A percentile compares a stretch with the other conserved stretches of the same genome.
These are phyloP conservation scores for Metschnikowia similis DNA, from an alignment of 805 yeast genomes.

Conservation along the genomic window DNA sequence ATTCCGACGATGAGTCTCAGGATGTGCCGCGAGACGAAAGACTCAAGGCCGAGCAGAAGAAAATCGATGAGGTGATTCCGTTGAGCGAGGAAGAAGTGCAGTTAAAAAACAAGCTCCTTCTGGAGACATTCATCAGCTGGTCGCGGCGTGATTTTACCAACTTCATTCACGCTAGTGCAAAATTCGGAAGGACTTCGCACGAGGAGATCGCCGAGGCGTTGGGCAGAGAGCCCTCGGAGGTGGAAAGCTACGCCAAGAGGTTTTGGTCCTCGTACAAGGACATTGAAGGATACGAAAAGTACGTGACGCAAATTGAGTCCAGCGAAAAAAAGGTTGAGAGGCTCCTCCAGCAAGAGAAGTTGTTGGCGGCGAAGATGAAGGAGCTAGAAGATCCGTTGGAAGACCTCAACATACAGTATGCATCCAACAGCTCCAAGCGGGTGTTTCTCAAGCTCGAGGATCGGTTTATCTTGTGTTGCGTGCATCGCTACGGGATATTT, in stretches of 20 bases:
- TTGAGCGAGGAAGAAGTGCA: slow-evolving; percentile 60
- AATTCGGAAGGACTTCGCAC: slow-evolving; percentile 54
- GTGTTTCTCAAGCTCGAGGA: slow-evolving; percentile 69
- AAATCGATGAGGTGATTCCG: slow-evolving; percentile 52
- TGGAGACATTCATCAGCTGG: slow-evolving; percentile 63
- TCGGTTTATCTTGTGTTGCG: slow-evolving; percentile 56
- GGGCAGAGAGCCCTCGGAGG: slow-evolving; percentile 57
- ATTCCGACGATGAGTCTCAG: slow-evolving; percentile 40
- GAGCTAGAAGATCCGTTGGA: slow-evolving; percentile 57
- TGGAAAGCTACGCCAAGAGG: slow-evolving; percentile 50
- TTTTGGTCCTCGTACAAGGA: slow-evolving; percentile 62
- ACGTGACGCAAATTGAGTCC: slow-evolving; percentile 63
- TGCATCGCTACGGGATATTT: slow-evolving; percentile 61
- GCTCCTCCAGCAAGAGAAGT: slow-evolving; percentile 49
- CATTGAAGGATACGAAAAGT: slow-evolving; percentile 69
- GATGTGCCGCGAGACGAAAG: slow-evolving; percentile 33
- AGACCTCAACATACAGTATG: slow-evolving; percentile 62
- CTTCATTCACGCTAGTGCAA: slow-evolving; percentile 66
- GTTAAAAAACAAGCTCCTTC: slow-evolving; percentile 49
- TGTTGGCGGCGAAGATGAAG: slow-evolving; percentile 51
- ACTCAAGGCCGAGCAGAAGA: slow-evolving; percentile 47
- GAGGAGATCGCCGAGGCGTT: slow-evolving; percentile 50
- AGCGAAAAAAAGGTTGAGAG: slow-evolving; percentile 67
- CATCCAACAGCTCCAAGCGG: slow-evolving; percentile 79
- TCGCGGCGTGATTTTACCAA: slow-evolving; percentile 70